Conservation (phyloP, 1,284 basidiomycete species). For the Papiliotrema laurentii region DNA sequence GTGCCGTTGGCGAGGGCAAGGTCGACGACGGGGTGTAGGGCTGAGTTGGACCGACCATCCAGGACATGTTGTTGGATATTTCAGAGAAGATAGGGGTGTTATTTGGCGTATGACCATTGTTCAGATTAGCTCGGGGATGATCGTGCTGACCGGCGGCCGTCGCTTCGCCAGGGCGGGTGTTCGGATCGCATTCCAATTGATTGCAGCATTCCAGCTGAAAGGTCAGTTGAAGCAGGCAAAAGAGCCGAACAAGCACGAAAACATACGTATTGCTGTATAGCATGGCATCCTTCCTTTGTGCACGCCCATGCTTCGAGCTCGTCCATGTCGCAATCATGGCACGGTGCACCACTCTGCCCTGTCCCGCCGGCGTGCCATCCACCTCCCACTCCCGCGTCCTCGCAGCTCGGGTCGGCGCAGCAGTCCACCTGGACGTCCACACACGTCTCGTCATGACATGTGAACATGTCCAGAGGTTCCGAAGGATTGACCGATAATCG, state of each 20-base stretch:
- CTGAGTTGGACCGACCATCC: too few species aligned
- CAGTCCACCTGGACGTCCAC: slow-evolving; percentile 6
- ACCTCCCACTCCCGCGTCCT: neutral
- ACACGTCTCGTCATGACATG: slow-evolving; percentile 20
- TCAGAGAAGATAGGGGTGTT: neutral
- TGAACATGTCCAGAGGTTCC: slow-evolving; percentile 22
- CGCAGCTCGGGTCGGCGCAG: slow-evolving; percentile 12
- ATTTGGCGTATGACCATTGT: neutral
- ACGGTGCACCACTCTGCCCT: too few species aligned
- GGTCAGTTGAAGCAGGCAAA: slow-evolving; percentile 1
- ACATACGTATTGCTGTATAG: slow-evolving; percentile 43
- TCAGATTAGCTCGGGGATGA: neutral
- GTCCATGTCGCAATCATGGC: slow-evolving; percentile 14
- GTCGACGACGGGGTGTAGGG: neutral
- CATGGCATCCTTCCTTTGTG: slow-evolving; percentile 31
- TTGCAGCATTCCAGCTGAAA: slow-evolving; percentile 39
- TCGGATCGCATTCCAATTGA: slow-evolving; percentile 20
- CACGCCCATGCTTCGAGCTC: slow-evolving; percentile 30
- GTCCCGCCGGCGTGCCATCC: neutral
- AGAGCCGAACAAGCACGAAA: neutral
- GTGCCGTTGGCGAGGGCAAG: neutral
- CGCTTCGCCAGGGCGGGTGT: neutral
- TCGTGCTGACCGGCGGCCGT: neutral
- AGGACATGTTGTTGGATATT: too few species aligned
- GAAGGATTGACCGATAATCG: neutral